A percentile compares a stretch with the other conserved stretches of the same genome.
These are phyloP conservation scores for Rhizophagus sp. DNA, from an alignment of 192 early-diverging fungal species.

Conservation along the genomic window DNA sequence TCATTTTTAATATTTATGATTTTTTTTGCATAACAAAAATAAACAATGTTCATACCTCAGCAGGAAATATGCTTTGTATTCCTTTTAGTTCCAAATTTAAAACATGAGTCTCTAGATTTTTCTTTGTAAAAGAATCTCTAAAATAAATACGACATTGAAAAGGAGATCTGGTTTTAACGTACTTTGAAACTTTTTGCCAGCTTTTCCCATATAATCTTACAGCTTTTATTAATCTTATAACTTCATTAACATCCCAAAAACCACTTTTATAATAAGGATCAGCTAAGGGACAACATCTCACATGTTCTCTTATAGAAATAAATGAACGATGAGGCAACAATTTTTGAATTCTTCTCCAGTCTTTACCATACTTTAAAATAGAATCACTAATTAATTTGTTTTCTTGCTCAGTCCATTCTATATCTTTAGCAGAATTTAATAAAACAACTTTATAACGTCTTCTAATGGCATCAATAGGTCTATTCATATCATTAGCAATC, in stretches of 20 bases:
- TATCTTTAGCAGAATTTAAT: not conserved
- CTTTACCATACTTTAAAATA: not conserved
- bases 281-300: not conserved
- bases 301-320: not conserved
- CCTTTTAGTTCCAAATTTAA: not conserved
- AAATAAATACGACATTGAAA: not conserved
- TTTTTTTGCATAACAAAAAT: not conserved
- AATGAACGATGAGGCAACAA: not conserved
- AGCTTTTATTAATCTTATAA: not conserved
- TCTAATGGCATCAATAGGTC: not conserved
- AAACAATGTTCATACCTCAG: not conserved
- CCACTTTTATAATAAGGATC: not conserved
- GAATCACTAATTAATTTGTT: not conserved
- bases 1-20: too few species aligned
- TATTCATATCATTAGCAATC: not conserved
- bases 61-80: not conserved
- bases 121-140: not conserved
- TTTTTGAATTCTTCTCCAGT: conserved; percentile 6
- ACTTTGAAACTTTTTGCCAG: not conserved
- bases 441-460: not conserved
- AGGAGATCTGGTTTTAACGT: not conserved
- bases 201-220: not conserved
- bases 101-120: not conserved
- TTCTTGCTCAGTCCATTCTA: not conserved
- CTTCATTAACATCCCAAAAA: not conserved